Conservation (phyloP, 2,329 filamentous ascomycete species). For the Triangularia verruculosa region DNA sequence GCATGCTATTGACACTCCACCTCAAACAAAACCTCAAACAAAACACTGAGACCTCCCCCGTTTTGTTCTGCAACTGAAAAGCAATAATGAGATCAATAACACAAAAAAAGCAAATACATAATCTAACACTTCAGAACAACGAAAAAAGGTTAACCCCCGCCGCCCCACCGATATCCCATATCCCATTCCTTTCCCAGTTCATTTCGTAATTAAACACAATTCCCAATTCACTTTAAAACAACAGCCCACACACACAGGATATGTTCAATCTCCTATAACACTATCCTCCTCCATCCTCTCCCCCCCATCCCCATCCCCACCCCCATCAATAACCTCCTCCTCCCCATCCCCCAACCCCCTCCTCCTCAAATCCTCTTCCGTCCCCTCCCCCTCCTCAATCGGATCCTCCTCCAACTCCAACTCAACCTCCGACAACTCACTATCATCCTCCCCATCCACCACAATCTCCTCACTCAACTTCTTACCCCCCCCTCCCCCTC, state of each 20-base stretch:
- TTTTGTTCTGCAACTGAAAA: background rate
- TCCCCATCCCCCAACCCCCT: conserved; percentile 53
- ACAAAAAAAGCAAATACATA: background rate
- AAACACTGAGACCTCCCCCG: background rate
- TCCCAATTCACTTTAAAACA: conserved; percentile 18
- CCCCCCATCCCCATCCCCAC: conserved; percentile 37
- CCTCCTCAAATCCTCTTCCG: conserved; percentile 54
- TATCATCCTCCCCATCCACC: conserved; percentile 42
- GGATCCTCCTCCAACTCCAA: conserved; percentile 22
- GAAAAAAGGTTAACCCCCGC: background rate
- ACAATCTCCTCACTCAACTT: conserved; percentile 48
- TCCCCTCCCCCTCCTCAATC: conserved; percentile 52
- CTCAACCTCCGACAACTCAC: conserved; percentile 27
- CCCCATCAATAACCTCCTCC: conserved; percentile 41
- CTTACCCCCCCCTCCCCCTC: conserved; percentile 30
- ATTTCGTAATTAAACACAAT: too few relatives aligned
- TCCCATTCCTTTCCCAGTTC: background rate
- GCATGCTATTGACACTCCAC: background rate
- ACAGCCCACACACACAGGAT: background rate
- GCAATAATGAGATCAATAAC: background rate
- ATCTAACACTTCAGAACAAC: background rate
- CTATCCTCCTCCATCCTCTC: conserved; percentile 43
- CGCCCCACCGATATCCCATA: background rate
- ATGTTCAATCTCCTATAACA: conserved; percentile 44
- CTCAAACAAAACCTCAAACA: background rate